A percentile compares a stretch with the other conserved stretches of the same genome.
phyloP scores from a whole-genome alignment of 1,139 yeast genomes.

The Pichia norvegensis region DNA sequence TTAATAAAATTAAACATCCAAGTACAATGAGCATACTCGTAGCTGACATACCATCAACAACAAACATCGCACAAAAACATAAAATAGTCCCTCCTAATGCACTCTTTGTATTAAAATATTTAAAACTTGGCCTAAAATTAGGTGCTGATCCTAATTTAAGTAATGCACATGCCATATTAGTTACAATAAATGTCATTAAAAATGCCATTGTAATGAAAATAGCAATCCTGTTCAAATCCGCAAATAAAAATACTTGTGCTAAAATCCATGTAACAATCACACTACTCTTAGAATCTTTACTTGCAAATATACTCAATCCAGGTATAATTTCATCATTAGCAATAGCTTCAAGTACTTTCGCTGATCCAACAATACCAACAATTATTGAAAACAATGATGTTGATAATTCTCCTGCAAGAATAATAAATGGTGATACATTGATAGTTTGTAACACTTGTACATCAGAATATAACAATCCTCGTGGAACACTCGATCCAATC shows the following conservation, averaged over 20 bases:
- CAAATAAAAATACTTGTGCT: constrained; percentile 76
- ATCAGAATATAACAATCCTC: constrained; percentile 67
- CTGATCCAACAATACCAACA: constrained; percentile 94
- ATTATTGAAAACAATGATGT: constrained; percentile 87
- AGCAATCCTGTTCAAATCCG: constrained; percentile 90
- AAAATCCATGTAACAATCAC: constrained; percentile 70
- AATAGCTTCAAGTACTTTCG: constrained; percentile 81
- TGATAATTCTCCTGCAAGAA: constrained; percentile 81
- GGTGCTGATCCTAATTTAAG: constrained; percentile 90
- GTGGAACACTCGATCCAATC: constrained; percentile 72
- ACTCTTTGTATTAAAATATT: constrained; percentile 72
- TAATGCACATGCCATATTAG: constrained; percentile 85
- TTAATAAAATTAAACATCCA: constrained; percentile 57
- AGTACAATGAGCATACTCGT: constrained; percentile 62
- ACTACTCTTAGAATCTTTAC: constrained; percentile 45
- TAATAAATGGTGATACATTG: constrained; percentile 58
- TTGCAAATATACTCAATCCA: constrained; percentile 49
- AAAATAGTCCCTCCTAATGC: constrained; percentile 68
- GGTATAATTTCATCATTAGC: constrained; percentile 83
- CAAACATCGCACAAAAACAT: constrained; percentile 80
- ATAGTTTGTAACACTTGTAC: constrained; percentile 80
- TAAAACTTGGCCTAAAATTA: constrained; percentile 90
- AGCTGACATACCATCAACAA: constrained; percentile 89
- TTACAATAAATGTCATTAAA: constrained; percentile 88
- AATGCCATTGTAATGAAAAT: constrained; percentile 95